Evolutionary conservation across 306 rosid genomes (phyloP), one percentile per base, ranked within the genome.

Genomic region (Malus orientalis): DNA sequence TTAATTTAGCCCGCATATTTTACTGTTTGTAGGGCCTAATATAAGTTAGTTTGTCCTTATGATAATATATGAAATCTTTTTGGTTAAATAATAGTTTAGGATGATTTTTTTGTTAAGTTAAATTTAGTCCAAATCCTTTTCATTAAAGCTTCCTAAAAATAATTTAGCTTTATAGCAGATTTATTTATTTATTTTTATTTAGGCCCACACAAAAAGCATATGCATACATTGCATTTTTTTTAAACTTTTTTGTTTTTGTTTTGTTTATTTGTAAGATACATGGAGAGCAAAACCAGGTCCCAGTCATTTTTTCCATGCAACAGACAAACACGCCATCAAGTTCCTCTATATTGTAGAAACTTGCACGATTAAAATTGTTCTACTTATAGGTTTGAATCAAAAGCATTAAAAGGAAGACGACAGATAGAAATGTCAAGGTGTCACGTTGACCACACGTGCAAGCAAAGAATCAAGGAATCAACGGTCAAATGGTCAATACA

Each of bases 391-490:
- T 74, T 60, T 80, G 49, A 55, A 33, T 44, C 4, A 15, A 33
- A 59, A 20, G 14, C 16, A 13, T 4, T 9, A 12, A 69, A 5
- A 19, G 18, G 12, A 47, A n/a, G 45, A 38, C 22, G 12, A 23
- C 14, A 19, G 4, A 57, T 20, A n/a, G 23, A 4, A 42, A 68
- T 19, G 44, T n/a, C 40, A 33, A 2, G 15, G 25, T 13, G 49
- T 19, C 51, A 42, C 20, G 27, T 76, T 75, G 83, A 76, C 78
- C 81, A 83, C 83, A 79, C 76, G 79, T 79, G 84, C 84, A 72
- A 83, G 84, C 49, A 71, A 83, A 33, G 40, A 22, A 76, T 36
- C 51, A 23, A 29, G 1, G 49, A 25, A 23, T 16, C 29, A 71
- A 45, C 7, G 22, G 38, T 67, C 44, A 58, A 38, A 45, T 11